Percentiles rank a stretch among this genome's conserved stretches.
Conservation (phyloP, 2,329 filamentous ascomycete species). For the Rachicladosporium sp. region DNA sequence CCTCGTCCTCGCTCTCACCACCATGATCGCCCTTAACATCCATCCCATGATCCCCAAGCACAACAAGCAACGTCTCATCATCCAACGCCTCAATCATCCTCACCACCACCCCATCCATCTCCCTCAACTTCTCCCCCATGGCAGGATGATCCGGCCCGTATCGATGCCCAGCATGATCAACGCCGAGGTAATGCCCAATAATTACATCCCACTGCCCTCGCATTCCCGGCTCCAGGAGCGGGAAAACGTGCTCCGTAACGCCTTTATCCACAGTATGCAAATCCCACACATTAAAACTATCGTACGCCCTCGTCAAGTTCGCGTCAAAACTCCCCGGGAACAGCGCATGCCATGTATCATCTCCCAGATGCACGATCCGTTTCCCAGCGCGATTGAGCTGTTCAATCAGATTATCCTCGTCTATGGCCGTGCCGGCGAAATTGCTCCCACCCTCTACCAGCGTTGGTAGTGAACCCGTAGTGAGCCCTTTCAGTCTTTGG, state of each 20-base stretch:
- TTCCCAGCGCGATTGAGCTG: conserved; percentile 54
- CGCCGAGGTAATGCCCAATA: conserved; percentile 84
- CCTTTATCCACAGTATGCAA: conserved; percentile 94
- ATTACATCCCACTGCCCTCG: conserved; percentile 78
- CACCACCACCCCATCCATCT: conserved; percentile 77
- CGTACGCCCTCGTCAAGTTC: conserved; percentile 76
- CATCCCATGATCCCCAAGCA: conserved; percentile 99
- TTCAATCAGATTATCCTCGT: conserved; percentile 70
- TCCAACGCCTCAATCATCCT: conserved; percentile 62
- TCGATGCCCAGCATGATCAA: conserved; percentile 92
- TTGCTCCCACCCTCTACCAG: conserved; percentile 91
- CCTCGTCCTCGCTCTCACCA: conserved; percentile 93
- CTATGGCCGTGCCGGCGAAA: conserved; percentile 88
- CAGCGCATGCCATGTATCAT: conserved; percentile 90
- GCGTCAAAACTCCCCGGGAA: conserved; percentile 90
- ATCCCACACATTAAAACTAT: conserved; percentile 98
- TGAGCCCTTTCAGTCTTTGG: conserved; percentile 84
- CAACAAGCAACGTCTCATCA: conserved; percentile 74
- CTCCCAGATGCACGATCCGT: conserved; percentile 84
- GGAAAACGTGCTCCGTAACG: conserved; percentile 80
- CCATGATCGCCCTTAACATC: conserved; percentile 94
- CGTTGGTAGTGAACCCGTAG: conserved; percentile 86
- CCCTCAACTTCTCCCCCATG: conserved; percentile 78
- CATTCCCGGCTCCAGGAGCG: conserved; percentile 56
- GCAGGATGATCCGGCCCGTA: conserved; percentile 88